These are phyloP conservation scores for Apophysomyces variabilis DNA, from an alignment of 371 early-diverging fungal species.

Conservation along the genomic window DNA sequence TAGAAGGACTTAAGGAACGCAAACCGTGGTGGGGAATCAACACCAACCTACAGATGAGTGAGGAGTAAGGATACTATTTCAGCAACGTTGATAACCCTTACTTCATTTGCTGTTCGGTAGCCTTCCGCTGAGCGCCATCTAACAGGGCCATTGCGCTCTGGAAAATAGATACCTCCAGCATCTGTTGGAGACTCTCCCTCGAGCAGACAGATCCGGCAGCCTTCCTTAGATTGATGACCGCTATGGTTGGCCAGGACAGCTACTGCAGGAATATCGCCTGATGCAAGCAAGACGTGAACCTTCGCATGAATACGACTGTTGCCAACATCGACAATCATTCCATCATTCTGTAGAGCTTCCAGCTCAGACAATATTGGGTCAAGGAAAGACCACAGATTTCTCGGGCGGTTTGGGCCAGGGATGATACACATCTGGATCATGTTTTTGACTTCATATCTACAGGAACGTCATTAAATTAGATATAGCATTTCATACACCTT, in stretches of 20 bases:
- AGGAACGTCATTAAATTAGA: not conserved
- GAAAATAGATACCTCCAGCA: too few species aligned
- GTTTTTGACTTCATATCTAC: not conserved
- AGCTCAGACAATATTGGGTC: slow-evolving; percentile 3
- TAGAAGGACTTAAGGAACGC: too few species aligned
- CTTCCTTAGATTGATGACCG: not conserved
- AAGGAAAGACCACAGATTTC: not conserved
- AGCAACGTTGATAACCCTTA: too few species aligned
- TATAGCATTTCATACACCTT: not conserved
- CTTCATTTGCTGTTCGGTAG: too few species aligned
- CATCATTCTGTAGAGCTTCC: not conserved
- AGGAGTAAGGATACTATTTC: too few species aligned
- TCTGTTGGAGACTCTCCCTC: not conserved
- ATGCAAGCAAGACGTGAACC: not conserved
- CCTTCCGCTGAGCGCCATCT: too few species aligned
- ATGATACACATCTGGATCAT: slow-evolving; percentile 3
- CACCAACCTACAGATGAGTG: too few species aligned
- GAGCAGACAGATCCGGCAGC: not conserved
- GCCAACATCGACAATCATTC: not conserved
- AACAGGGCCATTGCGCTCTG: too few species aligned
- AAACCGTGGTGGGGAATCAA: not conserved
- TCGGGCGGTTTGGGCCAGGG: not conserved
- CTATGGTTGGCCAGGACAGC: not conserved
- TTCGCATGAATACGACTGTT: not conserved
- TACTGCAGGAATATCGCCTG: slow-evolving; percentile 10